phyloP scores from a whole-genome alignment of 192 early-diverging fungal species.

The Gaertneriomyces semiglobifer region DNA sequence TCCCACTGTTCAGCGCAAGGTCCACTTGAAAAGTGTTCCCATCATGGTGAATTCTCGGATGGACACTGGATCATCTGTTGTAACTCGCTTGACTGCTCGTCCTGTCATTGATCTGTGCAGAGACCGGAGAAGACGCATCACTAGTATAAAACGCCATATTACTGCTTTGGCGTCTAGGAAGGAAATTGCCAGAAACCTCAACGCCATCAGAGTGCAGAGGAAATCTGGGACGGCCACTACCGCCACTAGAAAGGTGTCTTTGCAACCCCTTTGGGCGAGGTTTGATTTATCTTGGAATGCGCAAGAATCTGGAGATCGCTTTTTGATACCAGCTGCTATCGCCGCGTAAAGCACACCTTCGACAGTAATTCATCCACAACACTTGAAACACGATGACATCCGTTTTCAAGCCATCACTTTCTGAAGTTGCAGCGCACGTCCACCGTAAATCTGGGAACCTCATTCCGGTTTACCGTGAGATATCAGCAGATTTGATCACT shows the following conservation, averaged over 20 bases:
- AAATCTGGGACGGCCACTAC: background rate
- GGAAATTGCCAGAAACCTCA: constrained; percentile 29
- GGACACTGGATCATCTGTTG: background rate
- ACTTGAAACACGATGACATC: background rate
- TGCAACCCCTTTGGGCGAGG: constrained; percentile 34
- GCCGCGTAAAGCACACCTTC: too few relatives aligned
- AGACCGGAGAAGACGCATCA: constrained; percentile 39
- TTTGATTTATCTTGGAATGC: constrained; percentile 33
- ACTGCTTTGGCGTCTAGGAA: constrained; percentile 14
- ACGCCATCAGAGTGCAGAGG: background rate
- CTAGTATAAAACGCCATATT: constrained; percentile 26
- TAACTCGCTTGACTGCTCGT: background rate
- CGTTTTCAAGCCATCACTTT: constrained; percentile 23
- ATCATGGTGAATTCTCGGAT: background rate
- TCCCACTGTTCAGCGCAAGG: too few relatives aligned
- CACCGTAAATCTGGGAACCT: constrained; percentile 18
- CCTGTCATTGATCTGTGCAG: constrained; percentile 39
- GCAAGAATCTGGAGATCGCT: background rate
- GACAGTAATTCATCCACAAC: too few relatives aligned
- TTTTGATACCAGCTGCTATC: too few relatives aligned
- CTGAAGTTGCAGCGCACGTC: constrained; percentile 25
- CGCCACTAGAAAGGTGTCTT: background rate
- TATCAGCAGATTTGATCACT: constrained; percentile 89
- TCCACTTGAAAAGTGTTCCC: too few relatives aligned
- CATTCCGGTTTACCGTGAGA: constrained; percentile 85